phyloP scores from a whole-genome alignment of 2,329 filamentous ascomycete genomes.

The Epichloe scottii region DNA sequence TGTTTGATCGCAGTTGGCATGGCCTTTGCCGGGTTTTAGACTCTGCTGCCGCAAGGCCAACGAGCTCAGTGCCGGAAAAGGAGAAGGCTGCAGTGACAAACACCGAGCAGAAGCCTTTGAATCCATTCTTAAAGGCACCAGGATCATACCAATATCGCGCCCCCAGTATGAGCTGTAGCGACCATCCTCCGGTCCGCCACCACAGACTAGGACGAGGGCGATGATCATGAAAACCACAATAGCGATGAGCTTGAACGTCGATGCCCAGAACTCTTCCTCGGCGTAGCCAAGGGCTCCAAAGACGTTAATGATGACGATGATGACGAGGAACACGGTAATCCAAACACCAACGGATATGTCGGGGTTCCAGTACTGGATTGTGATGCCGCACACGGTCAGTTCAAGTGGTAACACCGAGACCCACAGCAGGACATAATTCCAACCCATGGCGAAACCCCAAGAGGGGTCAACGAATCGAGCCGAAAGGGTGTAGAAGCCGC shows the following conservation, averaged over 20 bases:
- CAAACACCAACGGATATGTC: constrained; percentile 33
- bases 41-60: constrained; percentile 33
- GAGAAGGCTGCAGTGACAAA: constrained; percentile 64
- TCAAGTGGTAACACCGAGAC: constrained; percentile 34
- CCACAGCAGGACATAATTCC: constrained; percentile 38
- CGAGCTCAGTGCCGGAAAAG: constrained; percentile 61
- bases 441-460: constrained; percentile 42
- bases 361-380: constrained; percentile 37
- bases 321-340: constrained; percentile 35
- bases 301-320: constrained; percentile 35
- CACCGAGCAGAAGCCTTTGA: constrained; percentile 60
- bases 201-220: constrained; percentile 43
- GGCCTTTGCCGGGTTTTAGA: constrained; percentile 57
- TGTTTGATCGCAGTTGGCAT: constrained; percentile 78
- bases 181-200: constrained; percentile 43
- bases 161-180: constrained; percentile 35
- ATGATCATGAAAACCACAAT: constrained; percentile 48
- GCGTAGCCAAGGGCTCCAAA: constrained; percentile 38
- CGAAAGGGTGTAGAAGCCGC: constrained; percentile 47
- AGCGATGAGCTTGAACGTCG: constrained; percentile 39
- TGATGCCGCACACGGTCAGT: constrained; percentile 35
- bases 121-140: constrained; percentile 55
- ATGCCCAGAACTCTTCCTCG: constrained; percentile 41
- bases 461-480: constrained; percentile 46
- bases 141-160: constrained; percentile 37